These are phyloP conservation scores for Scenedesmus sp. DNA, from an alignment of 163 green algal species.

Conservation along the genomic window DNA sequence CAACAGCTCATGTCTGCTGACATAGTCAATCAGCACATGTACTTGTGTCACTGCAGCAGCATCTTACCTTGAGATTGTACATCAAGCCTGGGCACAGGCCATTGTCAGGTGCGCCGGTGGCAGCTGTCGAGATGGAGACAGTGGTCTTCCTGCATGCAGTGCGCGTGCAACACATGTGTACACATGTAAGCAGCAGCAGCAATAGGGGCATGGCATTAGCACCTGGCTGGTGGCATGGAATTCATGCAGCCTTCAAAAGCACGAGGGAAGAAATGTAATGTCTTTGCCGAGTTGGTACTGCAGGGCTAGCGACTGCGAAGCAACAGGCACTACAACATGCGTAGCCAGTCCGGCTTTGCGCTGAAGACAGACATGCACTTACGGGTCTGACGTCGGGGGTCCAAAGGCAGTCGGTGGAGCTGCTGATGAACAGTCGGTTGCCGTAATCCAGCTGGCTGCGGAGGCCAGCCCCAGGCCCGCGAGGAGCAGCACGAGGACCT, in stretches of 20 bases:
- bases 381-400: background rate
- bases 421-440: background rate
- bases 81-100: slow-evolving; percentile 17
- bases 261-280: background rate
- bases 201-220: no score
- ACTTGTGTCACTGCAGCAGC: no score
- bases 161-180: background rate
- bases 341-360: no score
- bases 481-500: slow-evolving; percentile 1
- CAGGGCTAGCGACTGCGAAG: background rate
- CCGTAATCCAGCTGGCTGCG: background rate
- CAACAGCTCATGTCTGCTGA: background rate
- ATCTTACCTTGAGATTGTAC: background rate
- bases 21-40: background rate
- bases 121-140: background rate
- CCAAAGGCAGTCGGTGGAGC: background rate
- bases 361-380: background rate
- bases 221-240: no score
- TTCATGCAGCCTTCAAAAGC: no score
- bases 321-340: background rate
- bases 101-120: background rate
- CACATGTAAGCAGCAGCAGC: no score
- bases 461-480: background rate
- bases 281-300: background rate
- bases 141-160: slow-evolving; percentile 32